These are phyloP conservation scores for Heracleum sosnowskyi DNA, from an alignment of 129 eudicot genomes.

Conservation along the genomic window DNA sequence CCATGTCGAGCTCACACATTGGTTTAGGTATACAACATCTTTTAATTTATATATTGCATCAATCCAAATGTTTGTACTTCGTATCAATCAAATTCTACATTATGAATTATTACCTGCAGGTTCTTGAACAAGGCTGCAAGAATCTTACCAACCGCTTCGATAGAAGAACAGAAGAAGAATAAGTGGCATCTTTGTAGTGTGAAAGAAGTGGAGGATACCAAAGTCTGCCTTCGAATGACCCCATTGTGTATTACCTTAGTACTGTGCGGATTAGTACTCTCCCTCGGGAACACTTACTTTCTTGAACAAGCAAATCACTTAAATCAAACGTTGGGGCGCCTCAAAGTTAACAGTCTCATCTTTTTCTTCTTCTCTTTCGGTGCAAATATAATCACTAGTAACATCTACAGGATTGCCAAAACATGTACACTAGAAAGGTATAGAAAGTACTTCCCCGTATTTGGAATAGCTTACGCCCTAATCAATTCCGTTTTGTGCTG, in stretches of 20 bases:
- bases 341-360: neutral
- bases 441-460: neutral
- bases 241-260: constrained; percentile 56
- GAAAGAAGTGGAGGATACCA: constrained; percentile 51
- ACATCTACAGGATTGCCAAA: neutral
- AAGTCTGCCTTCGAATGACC: constrained; percentile 40
- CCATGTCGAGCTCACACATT: constrained; percentile 14
- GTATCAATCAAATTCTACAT: neutral
- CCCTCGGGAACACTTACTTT: constrained; percentile 51
- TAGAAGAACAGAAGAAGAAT: constrained; percentile 15
- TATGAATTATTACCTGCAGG: constrained; percentile 14
- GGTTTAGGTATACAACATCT: constrained; percentile 31
- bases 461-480: neutral
- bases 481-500: neutral
- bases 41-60: neutral
- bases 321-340: neutral
- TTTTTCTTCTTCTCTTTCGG: neutral
- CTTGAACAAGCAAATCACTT: constrained; percentile 16
- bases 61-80: neutral
- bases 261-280: constrained; percentile 33
- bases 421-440: neutral
- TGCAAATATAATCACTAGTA: neutral
- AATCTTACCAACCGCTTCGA: constrained; percentile 6
- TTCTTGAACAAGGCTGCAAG: constrained; percentile 63
- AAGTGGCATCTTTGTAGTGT: constrained; percentile 53